Conservation (phyloP, 2,329 filamentous ascomycete genomes). For the Phialocephala subalpina region DNA sequence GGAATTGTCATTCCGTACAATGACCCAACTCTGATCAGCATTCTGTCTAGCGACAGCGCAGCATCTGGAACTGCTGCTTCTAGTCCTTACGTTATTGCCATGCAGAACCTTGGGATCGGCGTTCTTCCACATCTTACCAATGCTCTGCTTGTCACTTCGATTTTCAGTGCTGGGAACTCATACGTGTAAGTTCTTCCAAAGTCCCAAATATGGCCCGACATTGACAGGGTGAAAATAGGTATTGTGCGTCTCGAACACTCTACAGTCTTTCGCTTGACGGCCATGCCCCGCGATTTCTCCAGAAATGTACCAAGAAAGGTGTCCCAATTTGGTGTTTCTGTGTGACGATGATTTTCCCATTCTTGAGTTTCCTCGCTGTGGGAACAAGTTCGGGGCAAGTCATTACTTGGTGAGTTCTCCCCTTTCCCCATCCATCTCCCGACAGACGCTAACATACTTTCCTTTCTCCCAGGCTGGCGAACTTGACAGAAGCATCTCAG, state of each 20-base stretch:
- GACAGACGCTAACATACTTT: constrained; percentile 12
- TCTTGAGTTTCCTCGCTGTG: constrained; percentile 75
- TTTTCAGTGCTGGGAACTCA: constrained; percentile 67
- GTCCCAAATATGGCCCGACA: neutral
- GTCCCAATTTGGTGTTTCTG: constrained; percentile 70
- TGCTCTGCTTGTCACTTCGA: constrained; percentile 66
- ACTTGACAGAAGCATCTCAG: constrained; percentile 75
- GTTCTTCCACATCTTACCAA: constrained; percentile 75
- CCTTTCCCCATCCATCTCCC: neutral
- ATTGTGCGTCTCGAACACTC: constrained; percentile 73
- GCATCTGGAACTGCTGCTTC: constrained; percentile 52
- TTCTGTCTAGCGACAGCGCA: constrained; percentile 49
- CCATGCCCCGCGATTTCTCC: constrained; percentile 69
- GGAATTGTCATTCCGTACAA: constrained; percentile 73
- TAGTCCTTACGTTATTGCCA: constrained; percentile 60
- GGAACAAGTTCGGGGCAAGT: constrained; percentile 54
- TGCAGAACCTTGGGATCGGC: constrained; percentile 70
- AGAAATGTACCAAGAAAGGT: constrained; percentile 67
- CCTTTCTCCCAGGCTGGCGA: constrained; percentile 44
- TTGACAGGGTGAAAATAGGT: constrained; percentile 42
- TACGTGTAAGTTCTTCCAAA: constrained; percentile 50
- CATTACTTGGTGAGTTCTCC: constrained; percentile 45
- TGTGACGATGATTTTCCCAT: constrained; percentile 68
- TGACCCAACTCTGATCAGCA: constrained; percentile 59
- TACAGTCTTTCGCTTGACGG: constrained; percentile 73